These are phyloP conservation scores for Pythium myriotylum DNA, from an alignment of 352 stramenopile species.

Conservation along the genomic window DNA sequence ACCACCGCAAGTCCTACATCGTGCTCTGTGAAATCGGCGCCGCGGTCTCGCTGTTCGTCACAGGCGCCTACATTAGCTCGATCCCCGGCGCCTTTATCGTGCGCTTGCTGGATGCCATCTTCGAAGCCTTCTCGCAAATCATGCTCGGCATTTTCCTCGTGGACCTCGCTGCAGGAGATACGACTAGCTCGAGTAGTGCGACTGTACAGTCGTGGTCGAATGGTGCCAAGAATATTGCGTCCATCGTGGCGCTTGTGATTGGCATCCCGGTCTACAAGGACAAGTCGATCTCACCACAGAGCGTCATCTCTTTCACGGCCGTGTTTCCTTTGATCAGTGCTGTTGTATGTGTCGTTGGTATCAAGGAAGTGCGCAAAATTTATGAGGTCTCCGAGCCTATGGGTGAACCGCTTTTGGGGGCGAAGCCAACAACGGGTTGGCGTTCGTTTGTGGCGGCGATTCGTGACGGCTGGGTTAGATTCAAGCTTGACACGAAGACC, in stretches of 20 bases:
- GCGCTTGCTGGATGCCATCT: slow-evolving; percentile 66
- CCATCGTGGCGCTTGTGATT: slow-evolving; percentile 57
- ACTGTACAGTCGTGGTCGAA: slow-evolving; percentile 75
- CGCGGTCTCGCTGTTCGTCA: slow-evolving; percentile 56
- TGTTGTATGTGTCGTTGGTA: slow-evolving; percentile 45
- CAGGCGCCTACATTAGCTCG: slow-evolving; percentile 53
- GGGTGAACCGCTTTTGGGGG: not conserved
- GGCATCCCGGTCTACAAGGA: slow-evolving; percentile 71
- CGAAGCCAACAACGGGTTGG: not conserved
- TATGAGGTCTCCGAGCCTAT: not conserved
- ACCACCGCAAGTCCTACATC: slow-evolving; percentile 86
- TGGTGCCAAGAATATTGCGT: slow-evolving; percentile 64
- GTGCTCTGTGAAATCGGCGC: slow-evolving; percentile 65
- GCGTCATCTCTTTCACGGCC: slow-evolving; percentile 68
- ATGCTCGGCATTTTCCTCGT: slow-evolving; percentile 84
- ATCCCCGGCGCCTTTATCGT: slow-evolving; percentile 69
- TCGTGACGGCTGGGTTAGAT: slow-evolving; percentile 32
- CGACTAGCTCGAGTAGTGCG: slow-evolving; percentile 58
- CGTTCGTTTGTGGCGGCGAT: slow-evolving; percentile 12
- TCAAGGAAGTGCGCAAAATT: slow-evolving; percentile 45
- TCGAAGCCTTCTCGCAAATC: slow-evolving; percentile 78
- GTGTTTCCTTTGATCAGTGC: slow-evolving; percentile 57
- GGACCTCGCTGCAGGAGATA: slow-evolving; percentile 55
- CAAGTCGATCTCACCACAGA: slow-evolving; percentile 48
- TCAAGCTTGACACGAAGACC: slow-evolving; percentile 46